Base-by-base conservation (phyloP, 257 asterid species). In the Solanum gracilifrons region DNA sequence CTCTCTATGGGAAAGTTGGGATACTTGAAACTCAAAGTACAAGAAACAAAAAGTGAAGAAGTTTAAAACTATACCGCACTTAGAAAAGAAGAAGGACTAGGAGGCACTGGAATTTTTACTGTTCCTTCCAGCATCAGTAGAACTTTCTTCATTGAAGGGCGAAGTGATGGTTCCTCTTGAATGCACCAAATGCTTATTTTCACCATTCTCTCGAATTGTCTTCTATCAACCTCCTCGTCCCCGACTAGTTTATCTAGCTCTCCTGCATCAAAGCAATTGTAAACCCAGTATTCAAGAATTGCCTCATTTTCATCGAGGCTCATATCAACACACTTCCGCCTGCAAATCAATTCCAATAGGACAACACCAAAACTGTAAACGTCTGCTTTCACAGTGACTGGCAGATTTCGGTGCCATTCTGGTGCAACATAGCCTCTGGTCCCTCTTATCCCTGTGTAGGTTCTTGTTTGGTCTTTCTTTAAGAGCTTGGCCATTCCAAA, bases 401-500 rank as follows among this genome's bases (percentile, higher is more conserved):
- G 89, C 89, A 85, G 89, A 7, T 85, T 92, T 58, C 43, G 87
- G 85, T 90, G 88, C 95, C 97, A 94, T 72, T 92, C 94, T 2
- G 95, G 95, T 5, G 95, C 95, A 2, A 89, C 93, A 35, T 92
- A 92, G 1, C 93, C 95, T 31, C 25, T 91, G 1, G 94, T 92
- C 4, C 95, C 97, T 90, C 97, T 88, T 7, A 90, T 87, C 21
- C 89, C 91, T 0, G 95, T 94, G 9, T 73, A 83, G n/a, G 95
- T 94, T n/a, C 89, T 92, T 0, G 93, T 90, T 88, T 93, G 95
- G 9, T 91, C 96, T 21, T 90, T 88, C 41, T 91, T 93, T 8
- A 92, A 55, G 31, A 91, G 94, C 91, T 93, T 94, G 20, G 96
- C 92, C 27, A 94, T 15, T 32, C 96, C 97, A 12, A 92, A 94